Percentiles rank a stretch among this genome's conserved stretches.
Conservation (phyloP, 495 filamentous ascomycete species). For the Polyplosphaeria fusca region DNA sequence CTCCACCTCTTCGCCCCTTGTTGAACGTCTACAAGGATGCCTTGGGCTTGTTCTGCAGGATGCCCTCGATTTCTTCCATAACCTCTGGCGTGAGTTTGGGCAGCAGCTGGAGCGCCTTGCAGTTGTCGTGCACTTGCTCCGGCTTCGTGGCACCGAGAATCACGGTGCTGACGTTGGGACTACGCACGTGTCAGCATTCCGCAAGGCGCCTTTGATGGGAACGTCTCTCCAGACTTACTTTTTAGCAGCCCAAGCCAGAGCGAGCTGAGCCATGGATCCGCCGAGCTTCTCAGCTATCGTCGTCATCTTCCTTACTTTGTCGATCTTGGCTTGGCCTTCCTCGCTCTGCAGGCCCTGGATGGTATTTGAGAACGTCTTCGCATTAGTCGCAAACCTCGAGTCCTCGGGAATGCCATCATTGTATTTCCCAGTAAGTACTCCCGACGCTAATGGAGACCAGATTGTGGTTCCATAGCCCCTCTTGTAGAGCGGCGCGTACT, state of each 20-base stretch:
- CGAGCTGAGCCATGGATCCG: conserved; percentile 37
- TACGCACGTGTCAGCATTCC: conserved; percentile 1
- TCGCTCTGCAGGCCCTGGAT: conserved; percentile 35
- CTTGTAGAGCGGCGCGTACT: conserved; percentile 44
- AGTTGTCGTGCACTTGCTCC: conserved; percentile 45
- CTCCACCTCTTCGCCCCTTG: background rate
- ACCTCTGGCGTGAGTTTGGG: conserved; percentile 44
- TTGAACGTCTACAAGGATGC: conserved; percentile 6
- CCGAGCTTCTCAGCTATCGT: conserved; percentile 43
- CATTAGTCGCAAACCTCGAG: conserved; percentile 43
- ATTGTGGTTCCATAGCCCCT: conserved; percentile 46
- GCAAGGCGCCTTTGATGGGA: background rate
- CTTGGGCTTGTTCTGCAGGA: conserved; percentile 44
- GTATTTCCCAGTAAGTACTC: conserved; percentile 46
- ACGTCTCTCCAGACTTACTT: conserved; percentile 30
- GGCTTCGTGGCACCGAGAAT: conserved; percentile 44
- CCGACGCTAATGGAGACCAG: conserved; percentile 44
- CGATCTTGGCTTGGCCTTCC: conserved; percentile 45
- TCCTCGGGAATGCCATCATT: conserved; percentile 46
- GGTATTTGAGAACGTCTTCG: conserved; percentile 38
- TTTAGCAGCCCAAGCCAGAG: conserved; percentile 43
- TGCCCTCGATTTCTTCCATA: conserved; percentile 45
- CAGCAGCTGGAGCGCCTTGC: conserved; percentile 40
- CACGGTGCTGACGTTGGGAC: conserved; percentile 43
- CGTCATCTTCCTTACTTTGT: conserved; percentile 44